Base-by-base conservation (phyloP, 345 rosid species). In the Draba incana region DNA sequence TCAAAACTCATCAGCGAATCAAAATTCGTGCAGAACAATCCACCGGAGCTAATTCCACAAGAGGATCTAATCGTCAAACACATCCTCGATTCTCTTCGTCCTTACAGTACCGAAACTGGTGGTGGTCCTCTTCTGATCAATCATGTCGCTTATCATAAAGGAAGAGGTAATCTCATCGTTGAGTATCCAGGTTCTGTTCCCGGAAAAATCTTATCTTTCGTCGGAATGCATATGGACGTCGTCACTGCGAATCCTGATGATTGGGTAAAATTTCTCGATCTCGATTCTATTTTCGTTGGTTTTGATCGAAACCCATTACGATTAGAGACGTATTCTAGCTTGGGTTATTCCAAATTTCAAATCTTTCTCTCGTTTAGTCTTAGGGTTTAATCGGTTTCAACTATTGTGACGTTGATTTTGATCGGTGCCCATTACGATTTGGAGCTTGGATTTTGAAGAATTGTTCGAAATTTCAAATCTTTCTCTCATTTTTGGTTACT, bases 151-250 rank as follows among this genome's bases (percentile, higher is more conserved):
- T 89, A 86, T 78, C 80, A 81, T 44, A 84, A 86, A 4, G 81
- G 87, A 6, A 83, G 99, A 74, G 98, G 99, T 52, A 92, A 95
- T 69, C 81, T 95, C 71, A 89, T 95, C 73, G 98, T 92, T 33
- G 98, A 95, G 82, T 95, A 89, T 75, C 99, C 97, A 47, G 99
- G 99, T 20, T 81, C 95, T n/a, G 72, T 81, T 24, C 90, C 85
- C 3, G 98, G 92, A 44, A 92, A 89, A 81, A 77, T 95, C 78
- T 23, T 95, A 39, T 95, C 99, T 53, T 94, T 95, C 70, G 99
- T 95, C 45, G 99, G 99, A 23, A 92, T 92, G 99, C 99, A 95
- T 68, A 92, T 88, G 99, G 99, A 95, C 77, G 98, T 95, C 30
- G 99, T 95, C 85, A 89, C 99, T 43, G 98, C 98, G 1, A 78